phyloP scores from a whole-genome alignment of 2,329 filamentous ascomycete species.

The Aspergillus transmontanensis region DNA sequence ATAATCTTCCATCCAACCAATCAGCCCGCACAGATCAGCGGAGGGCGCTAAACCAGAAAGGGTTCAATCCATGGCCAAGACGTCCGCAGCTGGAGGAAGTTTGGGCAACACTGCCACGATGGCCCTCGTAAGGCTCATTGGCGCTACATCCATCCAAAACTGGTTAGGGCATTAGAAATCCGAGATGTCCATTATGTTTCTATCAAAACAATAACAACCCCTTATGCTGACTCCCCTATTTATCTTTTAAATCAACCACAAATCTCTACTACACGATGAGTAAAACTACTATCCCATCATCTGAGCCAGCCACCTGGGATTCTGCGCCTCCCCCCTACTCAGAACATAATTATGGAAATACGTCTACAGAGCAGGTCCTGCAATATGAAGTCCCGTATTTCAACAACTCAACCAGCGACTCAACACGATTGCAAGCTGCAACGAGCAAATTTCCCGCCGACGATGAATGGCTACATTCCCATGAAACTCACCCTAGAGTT shows the following conservation, averaged over 20 bases:
- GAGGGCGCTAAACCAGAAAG: not conserved
- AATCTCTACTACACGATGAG: not conserved
- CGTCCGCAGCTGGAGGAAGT: not conserved
- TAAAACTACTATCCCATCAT: no score
- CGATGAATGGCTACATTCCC: conserved; percentile 5
- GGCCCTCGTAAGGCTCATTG: not conserved
- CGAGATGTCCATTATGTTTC: not conserved
- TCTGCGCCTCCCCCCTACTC: not conserved
- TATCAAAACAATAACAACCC: not conserved
- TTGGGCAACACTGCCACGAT: not conserved
- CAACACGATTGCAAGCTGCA: not conserved
- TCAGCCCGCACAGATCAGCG: not conserved
- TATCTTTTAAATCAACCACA: not conserved
- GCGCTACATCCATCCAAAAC: not conserved
- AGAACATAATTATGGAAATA: not conserved
- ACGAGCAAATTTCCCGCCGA: not conserved
- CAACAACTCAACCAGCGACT: not conserved
- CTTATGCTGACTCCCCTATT: not conserved
- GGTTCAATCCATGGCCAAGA: not conserved
- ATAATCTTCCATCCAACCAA: not conserved
- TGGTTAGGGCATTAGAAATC: not conserved
- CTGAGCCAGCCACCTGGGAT: not conserved
- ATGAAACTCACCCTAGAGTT: not conserved
- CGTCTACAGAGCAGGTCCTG: not conserved
- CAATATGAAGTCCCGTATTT: not conserved